These are phyloP conservation scores for Suaeda aralocaspica DNA, from an alignment of 148 eudicot genomes.

Conservation along the genomic window DNA sequence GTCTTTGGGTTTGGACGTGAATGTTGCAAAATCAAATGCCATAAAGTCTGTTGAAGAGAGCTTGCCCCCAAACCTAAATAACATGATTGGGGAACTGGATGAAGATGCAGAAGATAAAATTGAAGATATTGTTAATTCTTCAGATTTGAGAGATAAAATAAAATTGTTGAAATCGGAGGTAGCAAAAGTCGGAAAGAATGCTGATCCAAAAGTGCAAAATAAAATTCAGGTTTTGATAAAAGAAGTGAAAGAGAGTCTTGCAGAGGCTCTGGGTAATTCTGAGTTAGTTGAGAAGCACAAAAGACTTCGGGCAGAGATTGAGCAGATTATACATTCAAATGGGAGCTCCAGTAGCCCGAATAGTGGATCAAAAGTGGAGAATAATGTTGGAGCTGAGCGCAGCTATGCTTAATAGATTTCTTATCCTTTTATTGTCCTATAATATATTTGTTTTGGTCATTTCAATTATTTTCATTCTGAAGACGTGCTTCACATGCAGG, in stretches of 20 bases:
- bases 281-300: conserved; percentile 53
- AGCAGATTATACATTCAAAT: conserved; percentile 34
- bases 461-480: background rate
- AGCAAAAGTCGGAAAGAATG: conserved; percentile 44
- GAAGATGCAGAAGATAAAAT: conserved; percentile 50
- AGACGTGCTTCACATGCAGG: background rate
- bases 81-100: conserved; percentile 40
- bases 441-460: background rate
- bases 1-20: conserved; percentile 51
- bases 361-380: conserved; percentile 33
- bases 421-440: conserved; percentile 5
- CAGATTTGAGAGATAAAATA: conserved; percentile 63
- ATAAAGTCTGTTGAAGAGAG: conserved; percentile 8
- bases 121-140: conserved; percentile 51
- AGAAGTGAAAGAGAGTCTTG: conserved; percentile 52
- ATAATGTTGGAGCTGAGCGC: conserved; percentile 33
- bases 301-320: conserved; percentile 41
- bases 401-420: conserved; percentile 29
- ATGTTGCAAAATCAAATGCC: conserved; percentile 23
- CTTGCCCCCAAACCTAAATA: conserved; percentile 33
- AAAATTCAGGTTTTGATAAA: conserved; percentile 45
- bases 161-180: conserved; percentile 52
- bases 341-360: conserved; percentile 33
- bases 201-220: conserved; percentile 40
- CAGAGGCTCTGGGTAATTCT: conserved; percentile 43